A percentile compares a stretch with the other conserved stretches of the same genome.
Evolutionary conservation across 2,329 filamentous ascomycete genomes (phyloP).

Genomic region (Keithomyces neogunnii): DNA sequence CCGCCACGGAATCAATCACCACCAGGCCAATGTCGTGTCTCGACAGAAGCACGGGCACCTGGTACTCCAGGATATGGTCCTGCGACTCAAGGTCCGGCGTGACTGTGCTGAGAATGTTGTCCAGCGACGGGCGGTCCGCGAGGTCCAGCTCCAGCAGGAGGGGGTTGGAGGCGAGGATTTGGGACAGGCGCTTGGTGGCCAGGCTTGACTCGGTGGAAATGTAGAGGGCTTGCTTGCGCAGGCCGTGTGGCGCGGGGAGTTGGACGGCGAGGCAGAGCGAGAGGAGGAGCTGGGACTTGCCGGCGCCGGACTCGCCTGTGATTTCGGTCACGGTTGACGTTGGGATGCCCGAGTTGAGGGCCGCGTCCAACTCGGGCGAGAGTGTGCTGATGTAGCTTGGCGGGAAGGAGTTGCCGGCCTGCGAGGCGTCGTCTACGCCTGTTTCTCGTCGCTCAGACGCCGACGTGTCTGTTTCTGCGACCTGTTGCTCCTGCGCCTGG

Average conservation of each 20-base stretch:
- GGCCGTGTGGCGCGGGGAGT: conserved; percentile 63
- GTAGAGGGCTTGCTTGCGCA: conserved; percentile 73
- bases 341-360: conserved; percentile 70
- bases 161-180: conserved; percentile 65
- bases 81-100: conserved; percentile 89
- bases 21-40: conserved; percentile 73
- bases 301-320: conserved; percentile 85
- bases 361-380: conserved; percentile 60
- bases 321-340: conserved; percentile 79
- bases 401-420: not conserved
- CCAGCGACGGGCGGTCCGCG: conserved; percentile 50
- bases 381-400: conserved; percentile 62
- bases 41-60: conserved; percentile 76
- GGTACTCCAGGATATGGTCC: conserved; percentile 88
- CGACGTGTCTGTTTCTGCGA: not conserved
- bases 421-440: not conserved
- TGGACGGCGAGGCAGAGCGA: conserved; percentile 78
- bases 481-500: not conserved
- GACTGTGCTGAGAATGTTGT: conserved; percentile 69
- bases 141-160: conserved; percentile 34
- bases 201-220: conserved; percentile 87
- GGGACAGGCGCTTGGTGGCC: conserved; percentile 69
- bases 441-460: not conserved
- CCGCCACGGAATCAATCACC: conserved; percentile 84
- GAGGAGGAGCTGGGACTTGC: conserved; percentile 91